Conservation (phyloP, 257 asterid species). For the Lycium ferocissimum region DNA sequence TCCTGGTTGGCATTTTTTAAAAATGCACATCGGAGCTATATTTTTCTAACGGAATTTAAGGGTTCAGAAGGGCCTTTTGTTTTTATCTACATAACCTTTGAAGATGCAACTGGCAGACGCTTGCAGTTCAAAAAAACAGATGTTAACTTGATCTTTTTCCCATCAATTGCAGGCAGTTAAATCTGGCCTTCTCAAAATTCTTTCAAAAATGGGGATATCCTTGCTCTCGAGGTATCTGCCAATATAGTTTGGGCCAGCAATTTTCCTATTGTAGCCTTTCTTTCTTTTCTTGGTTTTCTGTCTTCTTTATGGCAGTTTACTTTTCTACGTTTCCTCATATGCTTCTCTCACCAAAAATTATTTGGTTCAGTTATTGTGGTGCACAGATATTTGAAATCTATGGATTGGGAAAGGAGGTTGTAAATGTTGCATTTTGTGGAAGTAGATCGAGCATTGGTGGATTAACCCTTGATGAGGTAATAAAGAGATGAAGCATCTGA, state of each 20-base stretch:
- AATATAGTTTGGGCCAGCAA: slow-evolving; percentile 4
- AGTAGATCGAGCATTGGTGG: slow-evolving; percentile 94
- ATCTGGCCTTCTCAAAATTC: slow-evolving; percentile 91
- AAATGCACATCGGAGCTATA: not conserved
- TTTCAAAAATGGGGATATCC: slow-evolving; percentile 98
- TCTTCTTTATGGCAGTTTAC: slow-evolving; percentile 28
- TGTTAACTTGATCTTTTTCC: slow-evolving; percentile 19
- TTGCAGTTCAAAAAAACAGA: not conserved
- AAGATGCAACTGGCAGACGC: slow-evolving; percentile 19
- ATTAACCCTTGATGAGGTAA: slow-evolving; percentile 96
- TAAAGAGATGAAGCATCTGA: slow-evolving; percentile 26
- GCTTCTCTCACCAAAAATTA: slow-evolving; percentile 40
- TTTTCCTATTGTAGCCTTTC: slow-evolving; percentile 25
- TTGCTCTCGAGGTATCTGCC: slow-evolving; percentile 84
- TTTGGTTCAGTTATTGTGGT: slow-evolving; percentile 81
- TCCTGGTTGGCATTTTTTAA: slow-evolving; percentile 9
- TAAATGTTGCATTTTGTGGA: slow-evolving; percentile 89
- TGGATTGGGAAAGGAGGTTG: slow-evolving; percentile 86
- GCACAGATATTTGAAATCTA: slow-evolving; percentile 98
- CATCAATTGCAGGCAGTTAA: slow-evolving; percentile 71
- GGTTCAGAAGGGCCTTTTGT: slow-evolving; percentile 23
- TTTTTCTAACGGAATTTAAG: slow-evolving; percentile 16
- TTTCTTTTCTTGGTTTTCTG: slow-evolving; percentile 28
- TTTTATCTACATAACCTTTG: slow-evolving; percentile 9
- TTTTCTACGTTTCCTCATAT: slow-evolving; percentile 29